phyloP scores from a whole-genome alignment of 1,139 yeast species.

The Lodderomyces jiufengensis region DNA sequence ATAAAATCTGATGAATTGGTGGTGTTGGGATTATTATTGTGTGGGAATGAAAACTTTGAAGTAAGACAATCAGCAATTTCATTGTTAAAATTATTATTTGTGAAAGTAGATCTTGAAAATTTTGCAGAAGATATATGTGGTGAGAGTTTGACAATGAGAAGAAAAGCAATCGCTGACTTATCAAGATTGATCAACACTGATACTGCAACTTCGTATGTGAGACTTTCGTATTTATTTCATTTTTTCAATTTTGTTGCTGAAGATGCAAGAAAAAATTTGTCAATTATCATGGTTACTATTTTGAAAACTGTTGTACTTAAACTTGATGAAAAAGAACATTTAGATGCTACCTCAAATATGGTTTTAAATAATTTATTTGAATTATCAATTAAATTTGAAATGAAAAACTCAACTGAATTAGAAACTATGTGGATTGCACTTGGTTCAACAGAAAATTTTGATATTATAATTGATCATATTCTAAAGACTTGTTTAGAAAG shows the following conservation, averaged over 20 bases:
- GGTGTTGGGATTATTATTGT: constrained; percentile 63
- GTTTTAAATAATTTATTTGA: constrained; percentile 80
- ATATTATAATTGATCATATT: constrained; percentile 68
- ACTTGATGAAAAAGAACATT: constrained; percentile 2
- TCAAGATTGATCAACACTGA: constrained; percentile 49
- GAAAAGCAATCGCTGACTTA: constrained; percentile 68
- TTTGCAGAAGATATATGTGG: constrained; percentile 64
- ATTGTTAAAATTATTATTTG: constrained; percentile 55
- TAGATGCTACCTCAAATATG: constrained; percentile 63
- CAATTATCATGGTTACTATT: constrained; percentile 2
- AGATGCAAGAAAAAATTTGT: constrained; percentile 47
- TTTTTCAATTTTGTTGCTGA: constrained; percentile 60
- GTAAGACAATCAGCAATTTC: constrained; percentile 63
- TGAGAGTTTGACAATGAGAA: constrained; percentile 68
- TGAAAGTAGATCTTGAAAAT: constrained; percentile 37
- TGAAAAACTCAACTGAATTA: constrained; percentile 74
- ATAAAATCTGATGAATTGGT: constrained; percentile 52
- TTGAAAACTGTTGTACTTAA: background rate
- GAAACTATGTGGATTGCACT: constrained; percentile 95
- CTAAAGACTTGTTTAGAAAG: constrained; percentile 66
- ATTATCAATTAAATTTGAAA: constrained; percentile 74
- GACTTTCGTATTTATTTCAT: constrained; percentile 71
- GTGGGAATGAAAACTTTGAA: constrained; percentile 60
- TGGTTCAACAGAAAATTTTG: constrained; percentile 62
- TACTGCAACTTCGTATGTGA: constrained; percentile 53